A percentile compares a stretch with the other conserved stretches of the same genome.
Conservation (phyloP, 2,329 filamentous ascomycete species). For the Pseudogymnoascus sp. region DNA sequence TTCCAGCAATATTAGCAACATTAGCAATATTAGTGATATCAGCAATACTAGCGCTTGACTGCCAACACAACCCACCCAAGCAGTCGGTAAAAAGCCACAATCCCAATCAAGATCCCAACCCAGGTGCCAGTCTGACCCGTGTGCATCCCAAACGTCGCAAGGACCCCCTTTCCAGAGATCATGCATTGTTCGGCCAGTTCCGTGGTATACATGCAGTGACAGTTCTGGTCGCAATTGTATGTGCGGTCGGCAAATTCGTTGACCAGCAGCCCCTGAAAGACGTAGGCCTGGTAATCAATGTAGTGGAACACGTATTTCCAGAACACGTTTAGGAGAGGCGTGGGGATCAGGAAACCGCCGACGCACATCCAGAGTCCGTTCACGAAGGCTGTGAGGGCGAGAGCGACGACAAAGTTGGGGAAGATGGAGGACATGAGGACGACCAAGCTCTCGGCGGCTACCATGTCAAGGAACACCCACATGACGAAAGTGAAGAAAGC, state of each 20-base stretch:
- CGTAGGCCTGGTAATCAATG: slow-evolving; percentile 79
- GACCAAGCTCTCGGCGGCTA: slow-evolving; percentile 78
- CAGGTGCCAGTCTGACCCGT: slow-evolving; percentile 56
- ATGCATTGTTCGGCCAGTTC: slow-evolving; percentile 54
- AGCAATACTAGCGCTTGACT: slow-evolving; percentile 22
- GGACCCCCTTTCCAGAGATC: slow-evolving; percentile 62
- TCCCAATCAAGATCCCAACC: slow-evolving; percentile 69
- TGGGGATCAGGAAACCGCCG: slow-evolving; percentile 70
- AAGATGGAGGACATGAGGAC: slow-evolving; percentile 66
- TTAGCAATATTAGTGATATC: background rate
- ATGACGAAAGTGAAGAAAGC: slow-evolving; percentile 72
- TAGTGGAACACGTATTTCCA: slow-evolving; percentile 85
- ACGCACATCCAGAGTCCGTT: slow-evolving; percentile 89
- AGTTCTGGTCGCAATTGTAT: slow-evolving; percentile 48
- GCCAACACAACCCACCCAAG: slow-evolving; percentile 55
- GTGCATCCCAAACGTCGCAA: slow-evolving; percentile 61
- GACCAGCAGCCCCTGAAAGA: slow-evolving; percentile 89
- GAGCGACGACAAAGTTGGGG: slow-evolving; percentile 69
- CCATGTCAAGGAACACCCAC: slow-evolving; percentile 77
- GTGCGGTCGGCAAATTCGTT: slow-evolving; percentile 67
- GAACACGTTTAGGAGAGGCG: slow-evolving; percentile 66
- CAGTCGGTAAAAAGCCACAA: slow-evolving; percentile 64
- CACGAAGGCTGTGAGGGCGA: slow-evolving; percentile 73
- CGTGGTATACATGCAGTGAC: slow-evolving; percentile 61
- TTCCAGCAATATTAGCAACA: slow-evolving; percentile 13